phyloP scores from a whole-genome alignment of 768 basidiomycete genomes.

The Leccinum disarticulatum region DNA sequence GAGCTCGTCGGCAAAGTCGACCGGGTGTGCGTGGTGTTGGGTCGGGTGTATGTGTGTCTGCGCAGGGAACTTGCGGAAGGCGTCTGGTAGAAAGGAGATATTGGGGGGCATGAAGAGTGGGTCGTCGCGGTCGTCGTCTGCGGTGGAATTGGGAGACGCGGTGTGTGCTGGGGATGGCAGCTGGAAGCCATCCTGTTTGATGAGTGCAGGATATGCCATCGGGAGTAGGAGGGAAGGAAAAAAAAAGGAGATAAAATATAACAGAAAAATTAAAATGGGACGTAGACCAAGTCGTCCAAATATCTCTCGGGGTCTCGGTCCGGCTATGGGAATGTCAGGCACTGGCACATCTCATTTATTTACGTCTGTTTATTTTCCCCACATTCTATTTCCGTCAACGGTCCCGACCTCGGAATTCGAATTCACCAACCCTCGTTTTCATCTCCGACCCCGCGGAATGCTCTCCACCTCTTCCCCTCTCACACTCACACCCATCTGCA shows the following conservation, averaged over 20 bases:
- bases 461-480: background rate
- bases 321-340: constrained; percentile 32
- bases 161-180: constrained; percentile 46
- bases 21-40: constrained; percentile 20
- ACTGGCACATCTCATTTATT: constrained; percentile 12
- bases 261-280: background rate
- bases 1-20: constrained; percentile 71
- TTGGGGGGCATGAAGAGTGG: constrained; percentile 47
- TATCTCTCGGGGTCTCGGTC: constrained; percentile 34
- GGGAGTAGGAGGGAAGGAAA: background rate
- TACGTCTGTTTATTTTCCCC: constrained; percentile 20
- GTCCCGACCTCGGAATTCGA: constrained; percentile 16
- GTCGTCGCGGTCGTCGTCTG: constrained; percentile 29
- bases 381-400: constrained; percentile 20
- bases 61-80: constrained; percentile 52
- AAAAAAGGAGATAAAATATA: background rate
- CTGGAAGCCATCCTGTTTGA: constrained; percentile 77
- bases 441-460: background rate
- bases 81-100: constrained; percentile 48
- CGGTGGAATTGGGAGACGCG: constrained; percentile 28
- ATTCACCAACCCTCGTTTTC: constrained; percentile 7
- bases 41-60: constrained; percentile 18
- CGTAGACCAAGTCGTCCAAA: constrained; percentile 4
- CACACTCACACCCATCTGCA: background rate
- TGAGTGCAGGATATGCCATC: constrained; percentile 33